Percentiles rank a stretch among this genome's conserved stretches.
phyloP scores from a whole-genome alignment of 176 grass and related monocot genomes.

The Aegilops umbellulata region DNA sequence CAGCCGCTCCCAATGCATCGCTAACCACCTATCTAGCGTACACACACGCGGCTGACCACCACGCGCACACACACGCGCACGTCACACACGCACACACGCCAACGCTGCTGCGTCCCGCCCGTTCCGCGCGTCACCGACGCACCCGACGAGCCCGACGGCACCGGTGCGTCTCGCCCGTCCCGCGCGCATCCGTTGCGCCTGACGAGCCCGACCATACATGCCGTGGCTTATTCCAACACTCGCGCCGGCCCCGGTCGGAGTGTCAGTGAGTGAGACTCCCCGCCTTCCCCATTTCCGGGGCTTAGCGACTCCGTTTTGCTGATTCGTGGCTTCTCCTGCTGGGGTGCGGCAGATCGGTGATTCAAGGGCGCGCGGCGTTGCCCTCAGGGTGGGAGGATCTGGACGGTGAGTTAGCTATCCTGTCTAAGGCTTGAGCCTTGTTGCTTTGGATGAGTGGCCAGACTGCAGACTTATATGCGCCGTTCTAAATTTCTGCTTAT shows the following conservation, averaged over 20 bases:
- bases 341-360: constrained; percentile 39
- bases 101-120: too few relatives aligned
- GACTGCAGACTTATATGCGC: background rate
- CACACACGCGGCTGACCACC: too few relatives aligned
- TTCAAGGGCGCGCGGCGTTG: background rate
- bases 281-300: background rate
- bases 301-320: background rate
- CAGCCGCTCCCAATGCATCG: too few relatives aligned
- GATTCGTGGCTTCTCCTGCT: background rate
- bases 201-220: too few relatives aligned
- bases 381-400: constrained; percentile 36
- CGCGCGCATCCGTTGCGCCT: too few relatives aligned
- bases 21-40: too few relatives aligned
- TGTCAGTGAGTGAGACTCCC: constrained; percentile 24
- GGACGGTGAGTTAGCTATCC: constrained; percentile 28
- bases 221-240: too few relatives aligned
- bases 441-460: background rate
- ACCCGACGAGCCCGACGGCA: too few relatives aligned
- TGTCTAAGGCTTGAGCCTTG: background rate
- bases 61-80: too few relatives aligned
- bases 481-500: background rate
- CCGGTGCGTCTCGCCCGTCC: too few relatives aligned
- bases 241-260: constrained; percentile 22
- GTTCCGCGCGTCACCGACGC: too few relatives aligned
- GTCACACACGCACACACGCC: too few relatives aligned